Conservation (phyloP, 108 stramenopile species). For the Cyclotella sp. region DNA sequence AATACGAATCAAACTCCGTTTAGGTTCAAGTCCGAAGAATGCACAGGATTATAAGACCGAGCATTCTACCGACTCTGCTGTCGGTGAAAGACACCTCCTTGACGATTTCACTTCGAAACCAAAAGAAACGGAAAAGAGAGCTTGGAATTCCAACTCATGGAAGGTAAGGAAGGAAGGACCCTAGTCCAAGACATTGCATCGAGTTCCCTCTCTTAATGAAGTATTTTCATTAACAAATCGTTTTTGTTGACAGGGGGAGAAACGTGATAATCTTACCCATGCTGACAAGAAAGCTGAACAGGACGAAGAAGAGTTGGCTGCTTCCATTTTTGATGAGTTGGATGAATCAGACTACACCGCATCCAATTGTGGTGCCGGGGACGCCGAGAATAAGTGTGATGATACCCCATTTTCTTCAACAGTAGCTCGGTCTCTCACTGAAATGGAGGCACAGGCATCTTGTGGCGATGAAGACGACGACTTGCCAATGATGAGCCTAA, state of each 20-base stretch:
- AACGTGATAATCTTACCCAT: constrained; percentile 5
- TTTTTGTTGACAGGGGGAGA: not conserved
- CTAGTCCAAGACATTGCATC: not conserved
- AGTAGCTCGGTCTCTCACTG: not conserved
- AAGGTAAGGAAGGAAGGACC: not conserved
- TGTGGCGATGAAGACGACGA: constrained; percentile 6
- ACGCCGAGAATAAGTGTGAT: not conserved
- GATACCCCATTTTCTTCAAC: not conserved
- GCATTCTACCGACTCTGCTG: not conserved
- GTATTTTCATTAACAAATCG: too few species aligned
- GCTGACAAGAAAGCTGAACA: not conserved
- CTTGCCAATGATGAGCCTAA: constrained; percentile 21
- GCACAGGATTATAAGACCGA: not conserved
- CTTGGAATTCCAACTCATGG: constrained; percentile 13
- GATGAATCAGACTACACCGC: not conserved
- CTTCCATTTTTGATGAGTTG: not conserved
- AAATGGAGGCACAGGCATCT: not conserved
- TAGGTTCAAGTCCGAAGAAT: not conserved
- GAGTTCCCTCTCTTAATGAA: not conserved
- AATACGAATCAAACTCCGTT: constrained; percentile 14
- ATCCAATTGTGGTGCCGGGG: too few species aligned
- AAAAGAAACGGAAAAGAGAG: constrained; percentile 2
- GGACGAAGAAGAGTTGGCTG: constrained; percentile 8
- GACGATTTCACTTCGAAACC: not conserved
- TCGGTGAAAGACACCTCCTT: not conserved